These are phyloP conservation scores for Carpinus viminea DNA, from an alignment of 306 rosid species.

Conservation along the genomic window DNA sequence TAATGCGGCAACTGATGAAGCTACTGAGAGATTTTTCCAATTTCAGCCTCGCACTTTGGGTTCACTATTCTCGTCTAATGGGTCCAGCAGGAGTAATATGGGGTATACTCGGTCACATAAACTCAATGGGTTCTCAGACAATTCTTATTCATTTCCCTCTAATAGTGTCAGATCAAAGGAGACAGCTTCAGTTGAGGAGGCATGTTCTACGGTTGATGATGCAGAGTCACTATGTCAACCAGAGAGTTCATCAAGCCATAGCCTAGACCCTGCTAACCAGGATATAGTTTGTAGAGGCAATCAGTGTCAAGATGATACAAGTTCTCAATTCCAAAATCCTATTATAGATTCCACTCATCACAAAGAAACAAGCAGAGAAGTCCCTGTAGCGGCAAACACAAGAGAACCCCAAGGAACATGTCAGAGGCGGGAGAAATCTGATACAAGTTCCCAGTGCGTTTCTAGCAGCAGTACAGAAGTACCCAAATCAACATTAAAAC, in stretches of 20 bases:
- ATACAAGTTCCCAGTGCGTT: slow-evolving; percentile 31
- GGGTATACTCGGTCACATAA: slow-evolving; percentile 48
- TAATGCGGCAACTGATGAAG: slow-evolving; percentile 54
- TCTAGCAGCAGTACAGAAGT: slow-evolving; percentile 36
- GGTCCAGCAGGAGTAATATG: slow-evolving; percentile 48
- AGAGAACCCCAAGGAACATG: slow-evolving; percentile 36
- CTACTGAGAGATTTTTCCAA: slow-evolving; percentile 74
- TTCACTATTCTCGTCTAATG: slow-evolving; percentile 76
- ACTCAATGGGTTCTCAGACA: slow-evolving; percentile 48
- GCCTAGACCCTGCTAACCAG: slow-evolving; percentile 27
- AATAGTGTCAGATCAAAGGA: slow-evolving; percentile 32
- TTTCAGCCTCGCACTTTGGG: slow-evolving; percentile 88
- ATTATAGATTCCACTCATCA: slow-evolving; percentile 32
- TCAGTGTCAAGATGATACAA: slow-evolving; percentile 31
- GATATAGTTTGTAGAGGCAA: slow-evolving; percentile 27
- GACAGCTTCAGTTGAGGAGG: slow-evolving; percentile 42
- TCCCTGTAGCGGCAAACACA: slow-evolving; percentile 28
- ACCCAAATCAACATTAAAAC: slow-evolving; percentile 36
- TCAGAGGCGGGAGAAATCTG: slow-evolving; percentile 43
- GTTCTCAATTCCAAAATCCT: slow-evolving; percentile 34
- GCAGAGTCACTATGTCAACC: slow-evolving; percentile 41
- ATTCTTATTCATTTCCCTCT: slow-evolving; percentile 40
- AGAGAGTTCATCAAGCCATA: slow-evolving; percentile 39
- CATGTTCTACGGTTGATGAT: slow-evolving; percentile 38
- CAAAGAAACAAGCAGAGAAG: slow-evolving; percentile 32